Percentiles rank a stretch among this genome's conserved stretches.
Evolutionary conservation across 192 early-diverging fungal species (phyloP).

Genomic region (Coemansia sp.): DNA sequence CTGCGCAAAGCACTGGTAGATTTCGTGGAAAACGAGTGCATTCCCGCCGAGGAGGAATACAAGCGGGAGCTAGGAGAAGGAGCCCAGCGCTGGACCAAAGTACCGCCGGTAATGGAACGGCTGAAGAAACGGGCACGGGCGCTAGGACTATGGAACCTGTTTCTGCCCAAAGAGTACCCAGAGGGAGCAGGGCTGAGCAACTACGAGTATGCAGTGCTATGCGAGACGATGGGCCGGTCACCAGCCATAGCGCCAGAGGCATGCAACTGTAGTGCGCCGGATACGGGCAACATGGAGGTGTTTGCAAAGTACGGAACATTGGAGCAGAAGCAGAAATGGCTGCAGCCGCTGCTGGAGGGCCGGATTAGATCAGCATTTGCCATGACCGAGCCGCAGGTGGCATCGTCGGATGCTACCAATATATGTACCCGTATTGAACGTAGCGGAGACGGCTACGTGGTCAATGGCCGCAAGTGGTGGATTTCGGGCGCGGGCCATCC

Average conservation of each 20-base stretch:
- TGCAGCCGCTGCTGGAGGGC: conserved; percentile 82
- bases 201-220: conserved; percentile 90
- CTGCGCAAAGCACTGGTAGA: conserved; percentile 30
- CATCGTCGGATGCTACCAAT: conserved; percentile 97
- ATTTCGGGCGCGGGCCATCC: conserved; percentile 97
- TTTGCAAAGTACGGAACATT: conserved; percentile 90
- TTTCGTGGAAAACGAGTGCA: conserved; percentile 79
- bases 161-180: conserved; percentile 74
- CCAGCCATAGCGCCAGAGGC: conserved; percentile 86
- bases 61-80: conserved; percentile 69
- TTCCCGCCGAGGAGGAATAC: conserved; percentile 84
- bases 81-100: conserved; percentile 77
- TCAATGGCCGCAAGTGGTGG: conserved; percentile 96
- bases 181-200: conserved; percentile 88
- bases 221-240: conserved; percentile 84
- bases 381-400: conserved; percentile 96
- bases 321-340: conserved; percentile 78
- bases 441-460: conserved; percentile 61
- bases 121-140: conserved; percentile 83
- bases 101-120: conserved; percentile 83
- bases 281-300: conserved; percentile 99
- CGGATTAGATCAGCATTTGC: conserved; percentile 96
- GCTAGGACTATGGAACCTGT: conserved; percentile 96
- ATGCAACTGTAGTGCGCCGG: conserved; percentile 89
- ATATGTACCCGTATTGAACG: conserved; percentile 80